Evolutionary conservation across 257 asterid genomes (phyloP).

Genomic region (Petunia secreta): DNA sequence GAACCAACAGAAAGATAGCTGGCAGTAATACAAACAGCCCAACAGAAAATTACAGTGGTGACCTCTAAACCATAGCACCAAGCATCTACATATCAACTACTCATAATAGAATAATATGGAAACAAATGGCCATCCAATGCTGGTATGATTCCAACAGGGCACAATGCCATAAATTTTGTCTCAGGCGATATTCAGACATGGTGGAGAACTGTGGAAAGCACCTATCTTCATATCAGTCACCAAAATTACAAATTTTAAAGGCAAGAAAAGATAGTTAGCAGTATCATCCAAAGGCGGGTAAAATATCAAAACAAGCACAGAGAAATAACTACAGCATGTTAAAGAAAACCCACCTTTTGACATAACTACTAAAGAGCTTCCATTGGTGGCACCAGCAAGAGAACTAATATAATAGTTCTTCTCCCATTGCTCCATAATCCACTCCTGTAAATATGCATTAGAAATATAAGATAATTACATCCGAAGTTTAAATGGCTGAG

Average conservation of each 20-base stretch:
- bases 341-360: slow-evolving; percentile 45
- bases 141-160: slow-evolving; percentile 2
- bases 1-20: slow-evolving; percentile 2
- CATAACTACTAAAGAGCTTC: slow-evolving; percentile 54
- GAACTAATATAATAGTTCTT: slow-evolving; percentile 50
- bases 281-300: slow-evolving; percentile 8
- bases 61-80: slow-evolving; percentile 14
- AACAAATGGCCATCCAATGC: not conserved
- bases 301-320: not conserved
- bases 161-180: not conserved
- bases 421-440: slow-evolving; percentile 61
- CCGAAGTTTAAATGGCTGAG: not conserved
- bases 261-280: not conserved
- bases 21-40: slow-evolving; percentile 15
- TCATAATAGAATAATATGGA: not conserved
- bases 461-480: not conserved
- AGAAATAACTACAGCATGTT: not conserved
- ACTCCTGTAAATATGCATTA: slow-evolving; percentile 40
- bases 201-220: not conserved
- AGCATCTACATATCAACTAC: slow-evolving; percentile 1
- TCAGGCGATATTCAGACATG: not conserved
- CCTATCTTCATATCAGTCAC: not conserved
- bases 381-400: slow-evolving; percentile 51
- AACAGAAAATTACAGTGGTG: not conserved
- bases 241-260: slow-evolving; percentile 6